A percentile compares a stretch with the other conserved stretches of the same genome.
phyloP scores from a whole-genome alignment of 1,284 basidiomycete species.

The Porogramme epimiltina region DNA sequence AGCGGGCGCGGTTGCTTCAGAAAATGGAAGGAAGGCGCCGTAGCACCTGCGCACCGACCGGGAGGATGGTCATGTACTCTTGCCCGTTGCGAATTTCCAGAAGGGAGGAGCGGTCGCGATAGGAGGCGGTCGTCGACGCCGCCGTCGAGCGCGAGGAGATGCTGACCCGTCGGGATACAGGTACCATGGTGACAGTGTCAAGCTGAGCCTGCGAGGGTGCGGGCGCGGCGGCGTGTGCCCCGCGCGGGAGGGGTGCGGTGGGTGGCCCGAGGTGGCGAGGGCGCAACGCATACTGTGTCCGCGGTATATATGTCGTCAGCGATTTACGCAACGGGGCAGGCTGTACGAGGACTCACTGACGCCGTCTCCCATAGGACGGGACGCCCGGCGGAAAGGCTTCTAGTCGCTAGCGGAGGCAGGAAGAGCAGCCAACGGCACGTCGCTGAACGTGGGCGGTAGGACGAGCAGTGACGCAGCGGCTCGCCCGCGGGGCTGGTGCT shows the following conservation, averaged over 20 bases:
- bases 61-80: constrained; percentile 30
- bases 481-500: constrained; percentile 1
- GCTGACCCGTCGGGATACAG: constrained; percentile 13
- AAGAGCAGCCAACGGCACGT: too few relatives aligned
- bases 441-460: background rate
- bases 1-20: background rate
- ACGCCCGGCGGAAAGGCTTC: too few relatives aligned
- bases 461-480: background rate
- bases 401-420: too few relatives aligned
- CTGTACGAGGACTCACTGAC: background rate
- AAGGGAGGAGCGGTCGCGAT: constrained; percentile 25
- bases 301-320: background rate
- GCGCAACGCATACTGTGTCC: background rate
- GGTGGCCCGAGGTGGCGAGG: background rate
- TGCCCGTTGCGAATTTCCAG: constrained; percentile 24
- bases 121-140: constrained; percentile 11
- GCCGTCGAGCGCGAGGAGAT: constrained; percentile 1
- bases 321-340: background rate
- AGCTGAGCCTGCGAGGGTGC: background rate
- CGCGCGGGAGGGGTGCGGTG: background rate
- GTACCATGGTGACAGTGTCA: background rate
- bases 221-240: background rate
- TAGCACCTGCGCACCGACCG: constrained; percentile 18
- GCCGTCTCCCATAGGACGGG: background rate
- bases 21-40: background rate